phyloP scores from a whole-genome alignment of 345 rosid species.

The Eucalyptus urophylla region DNA sequence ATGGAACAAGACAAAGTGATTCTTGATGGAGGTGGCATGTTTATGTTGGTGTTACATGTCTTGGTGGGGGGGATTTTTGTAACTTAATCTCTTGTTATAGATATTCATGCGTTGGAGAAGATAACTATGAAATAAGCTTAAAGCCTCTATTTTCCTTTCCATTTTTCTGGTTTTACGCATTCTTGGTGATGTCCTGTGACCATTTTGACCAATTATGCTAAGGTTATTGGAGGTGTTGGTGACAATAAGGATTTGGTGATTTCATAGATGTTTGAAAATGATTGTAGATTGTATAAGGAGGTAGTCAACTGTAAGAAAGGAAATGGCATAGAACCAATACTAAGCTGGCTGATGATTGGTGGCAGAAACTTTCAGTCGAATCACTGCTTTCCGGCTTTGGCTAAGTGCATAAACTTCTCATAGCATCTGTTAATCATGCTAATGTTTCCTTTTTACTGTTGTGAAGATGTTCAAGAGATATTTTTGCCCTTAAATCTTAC shows the following conservation, averaged over 20 bases:
- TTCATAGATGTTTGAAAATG: not conserved
- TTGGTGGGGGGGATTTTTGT: not conserved
- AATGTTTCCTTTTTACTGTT: not conserved
- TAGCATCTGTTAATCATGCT: not conserved
- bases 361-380: not conserved
- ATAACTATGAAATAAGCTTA: not conserved
- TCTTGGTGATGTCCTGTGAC: not conserved
- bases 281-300: not conserved
- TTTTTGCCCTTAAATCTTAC: not conserved
- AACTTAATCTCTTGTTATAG: not conserved
- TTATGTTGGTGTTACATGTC: not conserved
- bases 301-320: not conserved
- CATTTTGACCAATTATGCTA: not conserved
- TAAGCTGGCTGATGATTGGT: not conserved
- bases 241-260: not conserved
- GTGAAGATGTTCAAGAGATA: not conserved
- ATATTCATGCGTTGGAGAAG: not conserved
- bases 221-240: not conserved
- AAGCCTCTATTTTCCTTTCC: not conserved
- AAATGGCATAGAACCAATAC: not conserved
- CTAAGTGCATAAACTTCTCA: not conserved
- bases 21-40: not conserved
- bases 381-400: not conserved
- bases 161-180: not conserved
- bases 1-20: not conserved